Evolutionary conservation across 441 rosid genomes (phyloP).

Genomic region (Croton setiger): DNA sequence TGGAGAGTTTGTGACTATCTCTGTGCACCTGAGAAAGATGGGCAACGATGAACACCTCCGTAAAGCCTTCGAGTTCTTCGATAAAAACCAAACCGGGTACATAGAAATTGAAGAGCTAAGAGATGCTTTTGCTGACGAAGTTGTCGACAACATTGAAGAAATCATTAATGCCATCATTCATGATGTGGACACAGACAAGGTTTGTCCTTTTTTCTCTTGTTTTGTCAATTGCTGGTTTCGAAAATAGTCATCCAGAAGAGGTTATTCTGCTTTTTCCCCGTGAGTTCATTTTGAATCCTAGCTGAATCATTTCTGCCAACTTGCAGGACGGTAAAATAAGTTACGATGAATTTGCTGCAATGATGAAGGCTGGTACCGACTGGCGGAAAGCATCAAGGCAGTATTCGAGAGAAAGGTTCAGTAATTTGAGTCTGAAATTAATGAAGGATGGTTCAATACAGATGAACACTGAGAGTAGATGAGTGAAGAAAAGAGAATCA

Average conservation of each 20-base stretch:
- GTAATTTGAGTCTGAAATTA: slow-evolving; percentile 70
- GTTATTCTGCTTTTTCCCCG: not conserved
- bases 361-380: slow-evolving; percentile 98
- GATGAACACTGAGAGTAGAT: slow-evolving; percentile 29
- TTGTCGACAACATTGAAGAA: slow-evolving; percentile 60
- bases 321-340: slow-evolving; percentile 88
- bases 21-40: slow-evolving; percentile 82
- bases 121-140: slow-evolving; percentile 64
- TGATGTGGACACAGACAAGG: slow-evolving; percentile 97
- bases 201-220: slow-evolving; percentile 21
- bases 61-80: slow-evolving; percentile 81
- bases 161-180: slow-evolving; percentile 75
- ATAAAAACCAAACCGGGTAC: slow-evolving; percentile 58
- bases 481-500: slow-evolving; percentile 21
- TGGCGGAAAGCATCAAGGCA: slow-evolving; percentile 96
- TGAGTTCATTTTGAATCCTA: not conserved
- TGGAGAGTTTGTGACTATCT: slow-evolving; percentile 79
- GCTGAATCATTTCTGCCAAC: not conserved
- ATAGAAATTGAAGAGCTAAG: slow-evolving; percentile 87
- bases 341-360: slow-evolving; percentile 72
- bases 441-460: slow-evolving; percentile 80
- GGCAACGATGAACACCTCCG: slow-evolving; percentile 84
- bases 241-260: not conserved
- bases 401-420: slow-evolving; percentile 87
- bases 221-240: not conserved